These are phyloP conservation scores for Magnolia officinalis DNA, from an alignment of 164 flowering plant species.

Conservation along the genomic window DNA sequence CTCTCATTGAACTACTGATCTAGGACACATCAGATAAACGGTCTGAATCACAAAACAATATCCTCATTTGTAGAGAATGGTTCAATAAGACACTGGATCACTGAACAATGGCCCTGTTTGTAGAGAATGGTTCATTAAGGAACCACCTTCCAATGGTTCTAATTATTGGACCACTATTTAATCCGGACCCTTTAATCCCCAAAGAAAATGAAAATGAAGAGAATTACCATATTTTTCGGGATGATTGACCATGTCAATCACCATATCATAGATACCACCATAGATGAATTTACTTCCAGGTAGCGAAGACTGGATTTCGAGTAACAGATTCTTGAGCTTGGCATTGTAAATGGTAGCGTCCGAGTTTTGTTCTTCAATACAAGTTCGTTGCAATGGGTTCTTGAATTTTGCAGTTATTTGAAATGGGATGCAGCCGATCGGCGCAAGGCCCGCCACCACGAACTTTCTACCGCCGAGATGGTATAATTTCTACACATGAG, in stretches of 20 bases:
- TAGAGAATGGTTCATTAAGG: too few species aligned
- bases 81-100: too few species aligned
- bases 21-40: too few species aligned
- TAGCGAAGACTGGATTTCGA: conserved; percentile 4
- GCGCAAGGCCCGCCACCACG: background rate
- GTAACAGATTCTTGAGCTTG: conserved; percentile 2
- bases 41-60: too few species aligned
- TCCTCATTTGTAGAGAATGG: too few species aligned
- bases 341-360: conserved; percentile 4
- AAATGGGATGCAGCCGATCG: conserved; percentile 8
- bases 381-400: background rate
- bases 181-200: too few species aligned
- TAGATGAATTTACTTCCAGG: conserved; percentile 22
- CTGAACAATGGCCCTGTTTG: too few species aligned
- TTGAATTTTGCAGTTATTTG: background rate
- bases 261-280: conserved; percentile 19
- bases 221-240: conserved; percentile 28
- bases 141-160: too few species aligned
- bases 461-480: conserved; percentile 10
- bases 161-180: too few species aligned
- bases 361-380: conserved; percentile 5
- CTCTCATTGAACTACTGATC: too few species aligned
- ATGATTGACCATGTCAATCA: conserved; percentile 31
- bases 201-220: too few species aligned
- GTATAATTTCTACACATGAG: background rate